Base-by-base conservation (phyloP, 2,329 filamentous ascomycete species). In the Fusarium foetens region DNA sequence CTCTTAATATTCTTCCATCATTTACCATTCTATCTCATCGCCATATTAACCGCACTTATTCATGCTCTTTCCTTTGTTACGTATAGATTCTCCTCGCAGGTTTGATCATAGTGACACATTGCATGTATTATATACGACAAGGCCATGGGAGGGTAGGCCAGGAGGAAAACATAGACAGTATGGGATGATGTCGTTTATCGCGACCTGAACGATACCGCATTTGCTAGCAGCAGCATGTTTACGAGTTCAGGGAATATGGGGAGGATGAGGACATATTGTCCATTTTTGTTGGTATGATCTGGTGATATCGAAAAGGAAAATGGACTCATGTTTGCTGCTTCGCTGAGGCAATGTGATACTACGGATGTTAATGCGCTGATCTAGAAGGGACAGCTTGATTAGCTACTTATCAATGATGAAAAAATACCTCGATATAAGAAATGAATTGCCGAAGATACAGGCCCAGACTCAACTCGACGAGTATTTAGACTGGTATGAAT, bases 71-170 rank as follows among this genome's bases (percentile, higher is more conserved):
- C 55, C 52, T 75, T 75, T 74, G 70, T 74, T 46, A 36, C 51
- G 51, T 49, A 70, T 74, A 77, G 64, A 75, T 51, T 31, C 55
- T 36, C 49, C 31, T 62, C 29, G 36, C 55, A 61, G 46, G 49
- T 55, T 54, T 58, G 51, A 45, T 58, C 63, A 49, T 46, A 46
- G 67, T 66, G 35, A 72, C 58, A 66, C 63, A 59, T 75, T 68
- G 48, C 42, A 75, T 77, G 73, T 69, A 73, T 74, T 55, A 74
- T 76, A 73, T 76, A 75, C 48, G 57, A 57, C 53, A 57, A 43
- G 62, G 43, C 7, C 25, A 59, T 21, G 19, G 21, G 53, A 67
- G 41, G 38, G 36, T 59, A 63, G 54, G 58, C 41, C 49, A 27
- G 46, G 58, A 46, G 61, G 67, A 48, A 45, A 63, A 62, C 52